Percentiles rank a stretch among this genome's conserved stretches.
Evolutionary conservation across 1,139 yeast species (phyloP).

Genomic region (Suhomyces terraborum): DNA sequence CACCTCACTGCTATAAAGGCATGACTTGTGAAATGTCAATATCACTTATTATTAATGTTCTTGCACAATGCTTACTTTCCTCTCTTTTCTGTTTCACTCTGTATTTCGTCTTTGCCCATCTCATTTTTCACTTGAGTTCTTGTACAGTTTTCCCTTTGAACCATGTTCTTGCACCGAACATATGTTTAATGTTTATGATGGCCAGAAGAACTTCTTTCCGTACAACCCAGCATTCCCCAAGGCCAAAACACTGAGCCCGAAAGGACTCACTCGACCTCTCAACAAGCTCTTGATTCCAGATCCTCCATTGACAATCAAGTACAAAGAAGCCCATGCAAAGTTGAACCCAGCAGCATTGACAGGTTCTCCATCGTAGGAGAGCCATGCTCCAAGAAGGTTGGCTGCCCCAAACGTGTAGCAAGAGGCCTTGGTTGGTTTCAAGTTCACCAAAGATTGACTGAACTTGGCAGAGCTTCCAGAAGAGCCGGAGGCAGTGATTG

Average conservation of each 20-base stretch:
- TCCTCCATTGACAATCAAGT: conserved; percentile 72
- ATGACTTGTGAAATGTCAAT: no score
- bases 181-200: conserved; percentile 14
- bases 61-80: no score
- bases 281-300: conserved; percentile 50
- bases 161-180: no score
- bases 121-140: no score
- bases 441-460: conserved; percentile 28
- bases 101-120: no score
- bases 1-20: no score
- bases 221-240: conserved; percentile 63
- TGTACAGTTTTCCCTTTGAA: no score
- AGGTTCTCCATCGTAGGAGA: conserved; percentile 78
- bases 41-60: no score
- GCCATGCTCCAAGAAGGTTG: conserved; percentile 76
- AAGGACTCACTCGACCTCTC: conserved; percentile 55
- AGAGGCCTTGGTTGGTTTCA: conserved; percentile 41
- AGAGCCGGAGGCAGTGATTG: conserved; percentile 22
- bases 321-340: conserved; percentile 84
- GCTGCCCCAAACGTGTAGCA: conserved; percentile 57
- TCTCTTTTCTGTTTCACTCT: no score
- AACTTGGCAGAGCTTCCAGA: conserved; percentile 35
- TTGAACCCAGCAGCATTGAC: conserved; percentile 86
- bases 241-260: conserved; percentile 60
- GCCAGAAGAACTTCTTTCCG: conserved; percentile 68